phyloP scores from a whole-genome alignment of 2,329 filamentous ascomycete genomes.

The Aspergillus pseudotamarii region DNA sequence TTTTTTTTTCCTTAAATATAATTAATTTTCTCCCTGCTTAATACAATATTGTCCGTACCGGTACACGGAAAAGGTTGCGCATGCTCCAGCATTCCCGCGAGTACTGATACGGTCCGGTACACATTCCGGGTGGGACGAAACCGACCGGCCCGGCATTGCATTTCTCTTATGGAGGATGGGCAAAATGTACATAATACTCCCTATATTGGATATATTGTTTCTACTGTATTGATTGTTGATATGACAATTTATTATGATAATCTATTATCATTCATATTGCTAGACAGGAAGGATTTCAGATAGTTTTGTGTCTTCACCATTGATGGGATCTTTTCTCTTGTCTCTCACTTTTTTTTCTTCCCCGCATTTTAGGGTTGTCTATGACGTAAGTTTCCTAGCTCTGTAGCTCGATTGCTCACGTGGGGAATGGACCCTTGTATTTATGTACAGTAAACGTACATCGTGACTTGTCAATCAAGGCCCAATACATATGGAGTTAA shows the following conservation, averaged over 20 bases:
- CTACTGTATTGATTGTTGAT: neutral
- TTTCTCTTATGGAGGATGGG: neutral
- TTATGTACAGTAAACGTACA: neutral
- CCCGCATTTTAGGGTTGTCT: neutral
- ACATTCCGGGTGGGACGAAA: conserved; percentile 18
- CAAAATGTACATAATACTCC: neutral
- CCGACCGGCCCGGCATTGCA: conserved; percentile 21
- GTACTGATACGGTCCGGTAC: conserved; percentile 20
- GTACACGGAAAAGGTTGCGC: neutral
- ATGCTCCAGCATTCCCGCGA: neutral
- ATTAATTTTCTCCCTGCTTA: neutral
- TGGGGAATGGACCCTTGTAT: neutral
- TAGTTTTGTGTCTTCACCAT: neutral
- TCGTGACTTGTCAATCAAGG: neutral
- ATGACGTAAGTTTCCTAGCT: neutral
- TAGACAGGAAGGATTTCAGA: neutral
- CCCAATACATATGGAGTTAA: neutral
- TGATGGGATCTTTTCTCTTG: no score
- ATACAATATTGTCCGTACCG: conserved; percentile 1
- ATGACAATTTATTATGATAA: neutral
- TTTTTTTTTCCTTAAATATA: neutral
- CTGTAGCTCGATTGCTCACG: neutral
- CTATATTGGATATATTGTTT: neutral
- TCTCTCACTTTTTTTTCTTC: neutral
- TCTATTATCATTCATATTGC: neutral